Evolutionary conservation across 768 basidiomycete species (phyloP), one percentile per base, ranked within the genome.

Genomic region (Agrocybe pediades): DNA sequence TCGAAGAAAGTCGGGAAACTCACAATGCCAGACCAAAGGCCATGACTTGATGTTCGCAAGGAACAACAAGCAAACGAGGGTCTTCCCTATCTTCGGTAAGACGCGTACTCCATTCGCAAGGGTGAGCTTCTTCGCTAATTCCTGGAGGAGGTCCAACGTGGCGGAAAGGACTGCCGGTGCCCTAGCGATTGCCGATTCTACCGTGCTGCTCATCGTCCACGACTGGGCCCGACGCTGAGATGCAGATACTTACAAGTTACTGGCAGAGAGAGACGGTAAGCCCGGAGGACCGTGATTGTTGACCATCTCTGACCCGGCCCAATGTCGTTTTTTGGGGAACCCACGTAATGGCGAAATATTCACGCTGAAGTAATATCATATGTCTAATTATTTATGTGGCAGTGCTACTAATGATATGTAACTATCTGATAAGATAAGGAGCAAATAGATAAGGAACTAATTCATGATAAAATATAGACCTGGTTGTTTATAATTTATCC

Each of bases 11-110:
- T 33, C 2, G 45, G n/a, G n/a, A n/a, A 21, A 79, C 87, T 64
- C 62, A 89, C 88, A 60, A 60, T 89, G 88, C 87, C 88, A 90
- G 24, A 73, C 73, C 19, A 87, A 62, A 1, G 88, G 88, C 64
- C 82, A 78, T 13, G 86, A 86, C 17, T 83, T 80, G 16, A 71
- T 54, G 54, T 90, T 88, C 17, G 84, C 36, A n/a, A 88, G 62
- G 44, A 89, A 69, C 0, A 89, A 50, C 17, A 84, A 27, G 36
- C 63, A 58, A n/a, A 79, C 49, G 33, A 81, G 46, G 56, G 71
- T 74, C 66, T 81, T 86, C 17, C 61, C 66, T n/a, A 62, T 24
- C 42, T 49, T 63, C 19, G 62, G 57, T 19, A 51, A n/a, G 19
- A 62, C 41, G 3, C 46, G 39, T 8, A 54, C 27, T 23, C 54